These are phyloP conservation scores for Sorghum bicolor DNA, from an alignment of 176 grass and related monocot species.

Conservation along the genomic window DNA sequence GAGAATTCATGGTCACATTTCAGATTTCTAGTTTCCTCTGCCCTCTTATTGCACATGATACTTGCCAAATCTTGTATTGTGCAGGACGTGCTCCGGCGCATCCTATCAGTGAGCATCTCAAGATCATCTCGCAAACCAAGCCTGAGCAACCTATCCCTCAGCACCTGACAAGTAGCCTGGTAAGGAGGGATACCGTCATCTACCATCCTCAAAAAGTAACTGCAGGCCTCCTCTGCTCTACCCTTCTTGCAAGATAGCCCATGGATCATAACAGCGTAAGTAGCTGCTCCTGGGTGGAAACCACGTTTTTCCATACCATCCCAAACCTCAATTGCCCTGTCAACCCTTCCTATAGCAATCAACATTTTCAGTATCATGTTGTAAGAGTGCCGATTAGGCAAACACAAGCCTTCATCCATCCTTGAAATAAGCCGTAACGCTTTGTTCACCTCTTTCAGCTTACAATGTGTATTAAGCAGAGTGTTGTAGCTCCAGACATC, in stretches of 20 bases:
- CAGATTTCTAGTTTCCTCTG: conserved; percentile 20
- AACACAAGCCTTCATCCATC: conserved; percentile 74
- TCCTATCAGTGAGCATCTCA: conserved; percentile 55
- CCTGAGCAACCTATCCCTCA: conserved; percentile 68
- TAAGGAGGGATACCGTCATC: conserved; percentile 90
- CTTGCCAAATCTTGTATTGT: conserved; percentile 60
- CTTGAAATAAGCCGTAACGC: conserved; percentile 54
- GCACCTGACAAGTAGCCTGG: conserved; percentile 60
- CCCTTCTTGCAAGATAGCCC: conserved; percentile 79
- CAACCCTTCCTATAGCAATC: conserved; percentile 59
- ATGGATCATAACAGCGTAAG: conserved; percentile 87
- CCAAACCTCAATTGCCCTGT: conserved; percentile 70
- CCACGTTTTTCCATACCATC: conserved; percentile 78
- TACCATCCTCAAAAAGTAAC: conserved; percentile 86
- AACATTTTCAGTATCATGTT: conserved; percentile 93
- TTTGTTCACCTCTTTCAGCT: conserved; percentile 75
- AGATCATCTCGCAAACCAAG: conserved; percentile 55
- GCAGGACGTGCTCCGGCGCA: conserved; percentile 75
- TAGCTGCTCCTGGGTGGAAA: conserved; percentile 63
- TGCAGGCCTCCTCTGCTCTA: conserved; percentile 66
- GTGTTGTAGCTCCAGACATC: conserved; percentile 87
- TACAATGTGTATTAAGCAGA: conserved; percentile 67
- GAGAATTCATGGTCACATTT: neutral
- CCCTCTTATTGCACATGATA: conserved; percentile 50
- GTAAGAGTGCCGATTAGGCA: conserved; percentile 60